phyloP scores from a whole-genome alignment of 257 asterid genomes.

The Sherardia arvensis region DNA sequence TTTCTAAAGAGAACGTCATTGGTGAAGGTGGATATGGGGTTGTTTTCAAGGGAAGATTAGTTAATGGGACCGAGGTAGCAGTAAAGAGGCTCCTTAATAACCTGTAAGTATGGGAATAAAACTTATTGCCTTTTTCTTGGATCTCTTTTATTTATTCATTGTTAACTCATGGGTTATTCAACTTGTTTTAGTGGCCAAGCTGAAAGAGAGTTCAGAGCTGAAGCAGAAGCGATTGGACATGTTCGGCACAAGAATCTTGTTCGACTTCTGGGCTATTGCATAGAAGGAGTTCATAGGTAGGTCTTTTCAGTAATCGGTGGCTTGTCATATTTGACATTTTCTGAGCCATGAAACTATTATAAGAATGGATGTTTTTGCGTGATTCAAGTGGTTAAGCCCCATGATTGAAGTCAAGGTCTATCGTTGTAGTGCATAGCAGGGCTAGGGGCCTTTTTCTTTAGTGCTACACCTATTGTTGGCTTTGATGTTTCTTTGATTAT shows the following conservation, averaged over 20 bases:
- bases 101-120: conserved; percentile 49
- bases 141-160: not conserved
- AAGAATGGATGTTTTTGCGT: not conserved
- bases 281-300: conserved; percentile 94
- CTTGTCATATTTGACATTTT: not conserved
- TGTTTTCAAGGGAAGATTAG: conserved; percentile 67
- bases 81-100: conserved; percentile 92
- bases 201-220: conserved; percentile 88
- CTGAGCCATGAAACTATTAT: not conserved
- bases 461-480: not conserved
- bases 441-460: not conserved
- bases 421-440: not conserved
- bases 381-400: not conserved
- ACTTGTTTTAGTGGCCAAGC: conserved; percentile 78
- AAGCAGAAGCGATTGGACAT: conserved; percentile 96
- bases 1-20: conserved; percentile 56
- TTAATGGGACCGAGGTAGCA: conserved; percentile 86
- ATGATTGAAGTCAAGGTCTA: conserved; percentile 6
- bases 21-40: conserved; percentile 99
- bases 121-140: not conserved
- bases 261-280: conserved; percentile 93
- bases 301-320: conserved; percentile 9
- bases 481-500: not conserved
- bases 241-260: conserved; percentile 96
- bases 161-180: conserved; percentile 12